Evolutionary conservation across 1,284 basidiomycete genomes (phyloP).

Genomic region (Lignosus rhinocerotis): DNA sequence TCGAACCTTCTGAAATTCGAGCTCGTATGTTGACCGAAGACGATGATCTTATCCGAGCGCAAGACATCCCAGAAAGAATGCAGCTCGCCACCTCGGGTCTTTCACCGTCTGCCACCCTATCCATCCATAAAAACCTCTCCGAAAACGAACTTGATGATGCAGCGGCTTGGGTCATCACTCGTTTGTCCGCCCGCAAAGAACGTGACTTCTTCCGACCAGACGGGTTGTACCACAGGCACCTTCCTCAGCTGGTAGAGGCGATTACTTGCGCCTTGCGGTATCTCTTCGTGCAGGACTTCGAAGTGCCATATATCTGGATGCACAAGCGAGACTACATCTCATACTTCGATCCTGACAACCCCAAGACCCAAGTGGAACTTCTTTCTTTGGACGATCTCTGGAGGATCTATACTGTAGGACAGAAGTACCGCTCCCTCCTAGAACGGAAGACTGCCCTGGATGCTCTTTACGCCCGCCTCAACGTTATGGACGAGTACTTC

Average conservation of each 20-base stretch:
- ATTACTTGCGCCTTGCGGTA: conserved; percentile 82
- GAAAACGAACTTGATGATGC: conserved; percentile 80
- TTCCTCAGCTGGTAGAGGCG: conserved; percentile 74
- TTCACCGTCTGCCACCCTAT: conserved; percentile 66
- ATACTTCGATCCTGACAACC: conserved; percentile 67
- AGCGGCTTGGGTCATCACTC: conserved; percentile 86
- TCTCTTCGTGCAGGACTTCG: conserved; percentile 86
- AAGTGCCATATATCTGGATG: conserved; percentile 94
- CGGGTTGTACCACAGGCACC: conserved; percentile 60
- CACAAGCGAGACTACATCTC: conserved; percentile 92
- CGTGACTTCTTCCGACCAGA: conserved; percentile 71
- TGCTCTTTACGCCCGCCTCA: conserved; percentile 65
- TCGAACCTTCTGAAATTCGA: conserved; percentile 96
- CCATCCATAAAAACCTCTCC: conserved; percentile 64
- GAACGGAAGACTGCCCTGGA: conserved; percentile 70
- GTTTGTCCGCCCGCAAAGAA: conserved; percentile 80
- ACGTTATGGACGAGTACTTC: conserved; percentile 71
- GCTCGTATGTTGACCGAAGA: conserved; percentile 91
- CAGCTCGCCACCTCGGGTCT: conserved; percentile 90
- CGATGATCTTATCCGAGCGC: conserved; percentile 89
- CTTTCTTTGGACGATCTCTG: conserved; percentile 82
- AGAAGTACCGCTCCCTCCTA: conserved; percentile 83
- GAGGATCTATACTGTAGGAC: conserved; percentile 83
- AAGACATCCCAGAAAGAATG: conserved; percentile 96
- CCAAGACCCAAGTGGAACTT: conserved; percentile 60